These are phyloP conservation scores for Microdochium paspali DNA, from an alignment of 2,329 filamentous ascomycete species.

Conservation along the genomic window DNA sequence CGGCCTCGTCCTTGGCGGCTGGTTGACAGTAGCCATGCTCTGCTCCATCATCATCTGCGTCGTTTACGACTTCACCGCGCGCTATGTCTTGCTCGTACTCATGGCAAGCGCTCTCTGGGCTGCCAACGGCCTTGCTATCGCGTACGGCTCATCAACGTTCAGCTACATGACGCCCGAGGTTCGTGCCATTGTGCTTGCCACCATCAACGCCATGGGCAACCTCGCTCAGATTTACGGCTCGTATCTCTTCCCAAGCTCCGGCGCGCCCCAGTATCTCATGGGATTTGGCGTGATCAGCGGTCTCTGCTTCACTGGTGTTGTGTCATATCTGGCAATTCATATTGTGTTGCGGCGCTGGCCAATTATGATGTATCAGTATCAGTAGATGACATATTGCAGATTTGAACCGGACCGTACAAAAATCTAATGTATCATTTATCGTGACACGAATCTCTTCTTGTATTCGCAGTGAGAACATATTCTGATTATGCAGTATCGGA, in stretches of 20 bases:
- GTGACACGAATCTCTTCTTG: no score
- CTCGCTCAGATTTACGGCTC: conserved; percentile 44
- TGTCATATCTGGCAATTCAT: conserved; percentile 5
- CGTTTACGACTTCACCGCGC: conserved; percentile 39
- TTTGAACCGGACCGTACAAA: no score
- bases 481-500: no score
- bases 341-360: not conserved
- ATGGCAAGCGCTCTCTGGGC: conserved; percentile 47
- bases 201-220: conserved; percentile 45
- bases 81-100: conserved; percentile 44
- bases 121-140: conserved; percentile 38
- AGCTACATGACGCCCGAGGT: conserved; percentile 36
- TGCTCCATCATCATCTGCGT: conserved; percentile 28
- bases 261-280: conserved; percentile 12
- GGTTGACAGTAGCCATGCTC: conserved; percentile 31
- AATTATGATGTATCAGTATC: no score
- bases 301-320: conserved; percentile 12
- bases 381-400: no score
- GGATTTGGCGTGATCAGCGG: conserved; percentile 14
- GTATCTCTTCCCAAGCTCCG: conserved; percentile 17
- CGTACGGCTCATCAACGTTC: conserved; percentile 42
- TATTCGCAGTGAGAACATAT: no score
- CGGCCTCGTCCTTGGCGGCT: conserved; percentile 36
- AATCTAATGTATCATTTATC: no score
- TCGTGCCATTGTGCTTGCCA: conserved; percentile 39